These are phyloP conservation scores for Plasmodium ovale DNA, from an alignment of 169 alveolate genomes.

Conservation along the genomic window DNA sequence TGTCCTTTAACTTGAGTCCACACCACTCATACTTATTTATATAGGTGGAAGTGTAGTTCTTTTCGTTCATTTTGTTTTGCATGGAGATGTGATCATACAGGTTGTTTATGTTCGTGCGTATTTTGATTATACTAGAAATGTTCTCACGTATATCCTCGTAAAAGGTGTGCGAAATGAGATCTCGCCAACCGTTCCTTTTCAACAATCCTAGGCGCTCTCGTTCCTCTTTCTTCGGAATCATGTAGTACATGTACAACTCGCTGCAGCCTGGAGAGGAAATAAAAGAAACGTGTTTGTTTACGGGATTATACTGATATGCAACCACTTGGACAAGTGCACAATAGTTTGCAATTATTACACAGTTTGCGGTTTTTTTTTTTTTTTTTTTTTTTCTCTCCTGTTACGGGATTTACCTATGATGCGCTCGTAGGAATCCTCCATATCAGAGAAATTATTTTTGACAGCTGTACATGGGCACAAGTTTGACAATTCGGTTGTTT, in stretches of 20 bases:
- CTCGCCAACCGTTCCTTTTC: slow-evolving; percentile 87
- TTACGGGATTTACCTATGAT: slow-evolving; percentile 36
- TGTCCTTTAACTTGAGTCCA: slow-evolving; percentile 60
- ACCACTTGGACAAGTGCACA: not conserved
- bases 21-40: slow-evolving; percentile 76
- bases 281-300: not conserved
- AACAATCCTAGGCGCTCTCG: slow-evolving; percentile 80
- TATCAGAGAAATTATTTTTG: not conserved
- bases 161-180: slow-evolving; percentile 76
- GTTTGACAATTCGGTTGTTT: slow-evolving; percentile 44
- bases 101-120: slow-evolving; percentile 37
- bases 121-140: slow-evolving; percentile 74
- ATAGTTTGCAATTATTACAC: not conserved
- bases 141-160: slow-evolving; percentile 80
- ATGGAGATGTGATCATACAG: slow-evolving; percentile 32
- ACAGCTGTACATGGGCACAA: slow-evolving; percentile 28
- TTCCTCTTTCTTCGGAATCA: slow-evolving; percentile 85
- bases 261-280: slow-evolving; percentile 80
- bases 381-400: slow-evolving; percentile 1
- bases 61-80: slow-evolving; percentile 66
- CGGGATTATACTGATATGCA: not conserved
- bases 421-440: slow-evolving; percentile 42
- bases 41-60: slow-evolving; percentile 46
- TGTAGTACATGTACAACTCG: slow-evolving; percentile 85
- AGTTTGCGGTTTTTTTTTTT: not conserved